Conservation (phyloP, 768 basidiomycete species). For the Nidularia sp. region DNA sequence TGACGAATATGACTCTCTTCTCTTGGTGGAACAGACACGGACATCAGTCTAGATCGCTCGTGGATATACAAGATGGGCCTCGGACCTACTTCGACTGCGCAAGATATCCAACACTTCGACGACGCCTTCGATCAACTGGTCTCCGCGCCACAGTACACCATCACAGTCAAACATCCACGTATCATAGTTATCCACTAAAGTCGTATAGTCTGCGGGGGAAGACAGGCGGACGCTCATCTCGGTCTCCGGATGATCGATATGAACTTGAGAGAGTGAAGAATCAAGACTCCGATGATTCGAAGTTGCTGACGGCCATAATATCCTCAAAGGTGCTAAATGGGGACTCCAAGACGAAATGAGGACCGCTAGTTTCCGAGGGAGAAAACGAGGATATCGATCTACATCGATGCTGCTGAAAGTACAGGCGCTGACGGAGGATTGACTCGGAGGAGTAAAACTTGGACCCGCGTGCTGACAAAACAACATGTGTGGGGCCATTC, state of each 20-base stretch:
- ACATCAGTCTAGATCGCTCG: neutral
- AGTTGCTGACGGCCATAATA: neutral
- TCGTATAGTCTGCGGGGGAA: constrained; percentile 39
- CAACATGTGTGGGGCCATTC: too few relatives aligned
- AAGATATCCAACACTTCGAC: constrained; percentile 70
- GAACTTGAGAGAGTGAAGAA: neutral
- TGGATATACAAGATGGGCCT: neutral
- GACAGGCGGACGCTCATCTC: constrained; percentile 34
- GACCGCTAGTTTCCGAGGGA: neutral
- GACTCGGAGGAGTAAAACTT: too few relatives aligned
- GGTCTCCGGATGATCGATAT: constrained; percentile 2
- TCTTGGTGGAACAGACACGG: constrained; percentile 33
- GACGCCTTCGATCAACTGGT: constrained; percentile 73
- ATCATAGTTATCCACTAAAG: constrained; percentile 66
- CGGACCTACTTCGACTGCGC: constrained; percentile 62
- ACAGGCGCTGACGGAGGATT: too few relatives aligned
- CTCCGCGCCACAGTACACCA: constrained; percentile 91
- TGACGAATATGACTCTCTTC: constrained; percentile 88
- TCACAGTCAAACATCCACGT: constrained; percentile 98
- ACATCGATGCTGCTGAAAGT: too few relatives aligned
- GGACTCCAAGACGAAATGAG: neutral
- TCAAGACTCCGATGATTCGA: neutral
- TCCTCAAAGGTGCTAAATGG: neutral
- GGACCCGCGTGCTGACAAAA: too few relatives aligned
- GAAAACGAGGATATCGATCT: neutral